A percentile compares a stretch with the other conserved stretches of the same genome.
Evolutionary conservation across 768 basidiomycete species (phyloP).

Genomic region (Auricularia sp.): DNA sequence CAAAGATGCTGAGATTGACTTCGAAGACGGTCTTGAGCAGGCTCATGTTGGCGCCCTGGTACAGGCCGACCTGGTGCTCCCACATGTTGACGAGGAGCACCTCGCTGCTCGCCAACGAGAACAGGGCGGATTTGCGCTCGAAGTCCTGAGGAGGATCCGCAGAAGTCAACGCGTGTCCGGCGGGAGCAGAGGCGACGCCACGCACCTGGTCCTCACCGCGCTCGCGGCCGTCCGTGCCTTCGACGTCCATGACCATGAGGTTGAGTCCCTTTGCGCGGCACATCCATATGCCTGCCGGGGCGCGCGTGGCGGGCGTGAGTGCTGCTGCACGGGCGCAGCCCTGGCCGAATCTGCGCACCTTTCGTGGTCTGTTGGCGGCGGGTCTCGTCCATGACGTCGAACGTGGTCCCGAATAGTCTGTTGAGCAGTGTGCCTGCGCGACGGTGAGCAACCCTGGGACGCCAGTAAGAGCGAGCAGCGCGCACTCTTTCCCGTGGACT

Average conservation of each 20-base stretch:
- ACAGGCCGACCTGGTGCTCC: conserved; percentile 98
- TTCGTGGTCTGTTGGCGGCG: conserved; percentile 94
- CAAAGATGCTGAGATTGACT: conserved; percentile 91
- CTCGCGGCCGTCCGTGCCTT: conserved; percentile 96
- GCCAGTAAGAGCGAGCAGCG: conserved; percentile 23
- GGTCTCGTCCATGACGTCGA: conserved; percentile 97
- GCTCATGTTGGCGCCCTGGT: conserved; percentile 99
- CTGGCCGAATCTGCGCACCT: conserved; percentile 37
- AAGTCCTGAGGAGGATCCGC: conserved; percentile 53
- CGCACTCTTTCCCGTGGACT: conserved; percentile 65
- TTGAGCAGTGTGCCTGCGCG: conserved; percentile 84
- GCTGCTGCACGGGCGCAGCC: not conserved
- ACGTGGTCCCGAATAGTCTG: conserved; percentile 91
- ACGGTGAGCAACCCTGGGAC: not conserved
- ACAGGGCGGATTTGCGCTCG: conserved; percentile 94
- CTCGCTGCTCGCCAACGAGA: conserved; percentile 93
- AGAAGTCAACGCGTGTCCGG: not conserved
- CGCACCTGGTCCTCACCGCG: conserved; percentile 92
- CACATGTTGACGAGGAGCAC: conserved; percentile 92
- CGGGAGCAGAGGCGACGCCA: not conserved
- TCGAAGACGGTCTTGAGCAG: conserved; percentile 97
- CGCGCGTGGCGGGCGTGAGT: conserved; percentile 4
- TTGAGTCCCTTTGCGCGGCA: conserved; percentile 77
- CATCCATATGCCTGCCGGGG: conserved; percentile 87
- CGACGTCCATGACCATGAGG: conserved; percentile 98